A percentile compares a stretch with the other conserved stretches of the same genome.
phyloP scores from a whole-genome alignment of 2,329 filamentous ascomycete species.

The Periconia digitata region DNA sequence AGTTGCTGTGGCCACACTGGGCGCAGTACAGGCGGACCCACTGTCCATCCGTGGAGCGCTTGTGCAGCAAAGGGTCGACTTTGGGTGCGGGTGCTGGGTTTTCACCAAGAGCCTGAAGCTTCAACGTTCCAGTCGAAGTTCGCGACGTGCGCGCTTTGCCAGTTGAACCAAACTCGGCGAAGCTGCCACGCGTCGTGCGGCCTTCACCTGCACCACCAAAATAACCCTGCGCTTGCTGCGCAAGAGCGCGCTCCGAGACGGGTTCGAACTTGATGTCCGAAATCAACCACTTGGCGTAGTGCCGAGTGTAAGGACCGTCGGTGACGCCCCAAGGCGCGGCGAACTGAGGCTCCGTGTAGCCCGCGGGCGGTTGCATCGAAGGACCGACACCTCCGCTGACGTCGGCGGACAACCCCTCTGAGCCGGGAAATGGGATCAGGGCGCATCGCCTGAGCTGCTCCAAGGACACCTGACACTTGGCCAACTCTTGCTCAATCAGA shows the following conservation, averaged over 20 bases:
- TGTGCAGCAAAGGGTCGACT: conserved; percentile 79
- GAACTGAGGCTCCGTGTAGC: conserved; percentile 70
- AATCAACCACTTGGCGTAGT: conserved; percentile 95
- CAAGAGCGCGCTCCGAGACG: conserved; percentile 40
- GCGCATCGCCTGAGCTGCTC: conserved; percentile 93
- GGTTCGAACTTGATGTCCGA: conserved; percentile 82
- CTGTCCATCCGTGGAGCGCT: conserved; percentile 77
- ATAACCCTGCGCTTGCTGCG: conserved; percentile 40
- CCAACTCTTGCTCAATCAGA: conserved; percentile 92
- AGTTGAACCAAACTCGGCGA: conserved; percentile 55
- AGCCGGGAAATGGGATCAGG: conserved; percentile 84
- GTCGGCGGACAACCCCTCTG: conserved; percentile 65
- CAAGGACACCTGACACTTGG: conserved; percentile 89
- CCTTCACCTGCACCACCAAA: conserved; percentile 59
- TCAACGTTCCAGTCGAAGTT: conserved; percentile 56
- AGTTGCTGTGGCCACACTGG: conserved; percentile 86
- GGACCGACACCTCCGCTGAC: conserved; percentile 75
- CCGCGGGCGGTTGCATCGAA: conserved; percentile 63
- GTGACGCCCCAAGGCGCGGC: conserved; percentile 87
- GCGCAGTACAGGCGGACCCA: conserved; percentile 86
- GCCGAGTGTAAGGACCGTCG: conserved; percentile 89
- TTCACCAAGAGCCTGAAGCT: conserved; percentile 46
- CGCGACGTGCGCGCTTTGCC: conserved; percentile 60
- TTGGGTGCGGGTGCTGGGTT: conserved; percentile 58
- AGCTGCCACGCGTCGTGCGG: conserved; percentile 77